These are phyloP conservation scores for Claviceps lovelessii DNA, from an alignment of 2,329 filamentous ascomycete species.

Conservation along the genomic window DNA sequence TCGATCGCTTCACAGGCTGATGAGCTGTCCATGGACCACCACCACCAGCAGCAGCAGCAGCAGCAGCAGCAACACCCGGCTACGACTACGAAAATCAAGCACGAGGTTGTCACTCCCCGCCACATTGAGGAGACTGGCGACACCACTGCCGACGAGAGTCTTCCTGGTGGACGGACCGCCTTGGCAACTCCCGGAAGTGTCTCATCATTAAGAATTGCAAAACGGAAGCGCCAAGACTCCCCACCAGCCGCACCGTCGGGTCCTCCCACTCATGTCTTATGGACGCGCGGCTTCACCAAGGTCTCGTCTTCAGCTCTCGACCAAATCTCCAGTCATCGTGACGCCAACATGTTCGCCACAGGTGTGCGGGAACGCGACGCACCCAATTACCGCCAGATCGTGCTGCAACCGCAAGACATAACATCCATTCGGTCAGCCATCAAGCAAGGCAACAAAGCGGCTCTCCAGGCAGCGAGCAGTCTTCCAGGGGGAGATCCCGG, in stretches of 20 bases:
- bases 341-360: conserved; percentile 66
- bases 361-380: conserved; percentile 62
- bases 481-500: conserved; percentile 46
- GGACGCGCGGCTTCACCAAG: conserved; percentile 61
- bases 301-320: conserved; percentile 61
- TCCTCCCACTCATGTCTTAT: conserved; percentile 54
- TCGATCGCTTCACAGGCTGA: conserved; percentile 33
- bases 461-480: conserved; percentile 43
- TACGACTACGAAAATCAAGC: conserved; percentile 35
- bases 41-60: conserved; percentile 6
- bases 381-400: conserved; percentile 59
- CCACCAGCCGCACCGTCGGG: conserved; percentile 31
- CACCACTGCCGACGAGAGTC: conserved; percentile 40
- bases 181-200: conserved; percentile 23
- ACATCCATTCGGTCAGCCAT: conserved; percentile 66
- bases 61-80: conserved; percentile 11
- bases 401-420: conserved; percentile 62
- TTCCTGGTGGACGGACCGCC: conserved; percentile 24
- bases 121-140: conserved; percentile 41
- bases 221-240: conserved; percentile 42
- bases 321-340: conserved; percentile 61
- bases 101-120: conserved; percentile 42
- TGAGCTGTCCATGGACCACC: conserved; percentile 31
- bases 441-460: conserved; percentile 54
- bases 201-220: conserved; percentile 25